Conservation (phyloP, 1,284 basidiomycete species). For the Fomitopsis palustris region DNA sequence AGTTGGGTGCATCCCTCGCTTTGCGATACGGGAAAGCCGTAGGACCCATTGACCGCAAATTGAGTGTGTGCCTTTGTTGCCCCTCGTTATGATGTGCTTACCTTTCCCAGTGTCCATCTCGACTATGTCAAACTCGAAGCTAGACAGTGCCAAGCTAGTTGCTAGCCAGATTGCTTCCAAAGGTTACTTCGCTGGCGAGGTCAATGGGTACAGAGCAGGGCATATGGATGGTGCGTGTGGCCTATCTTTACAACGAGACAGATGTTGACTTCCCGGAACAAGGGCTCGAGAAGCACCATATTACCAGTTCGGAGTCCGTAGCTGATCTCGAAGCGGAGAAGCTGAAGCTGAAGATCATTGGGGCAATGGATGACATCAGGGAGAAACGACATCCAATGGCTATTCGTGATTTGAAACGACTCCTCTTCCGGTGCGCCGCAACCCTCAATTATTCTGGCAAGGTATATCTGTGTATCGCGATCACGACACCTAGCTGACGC, state of each 20-base stretch:
- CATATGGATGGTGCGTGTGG: constrained; percentile 36
- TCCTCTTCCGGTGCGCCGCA: constrained; percentile 88
- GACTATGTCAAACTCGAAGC: constrained; percentile 54
- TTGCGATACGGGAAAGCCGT: constrained; percentile 81
- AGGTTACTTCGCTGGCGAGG: constrained; percentile 84
- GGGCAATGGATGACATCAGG: constrained; percentile 65
- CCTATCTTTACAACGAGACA: too few relatives aligned
- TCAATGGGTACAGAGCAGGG: constrained; percentile 75
- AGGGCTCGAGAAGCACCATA: constrained; percentile 7
- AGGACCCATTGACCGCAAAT: constrained; percentile 75
- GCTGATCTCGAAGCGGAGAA: constrained; percentile 19
- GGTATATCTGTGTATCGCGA: constrained; percentile 34
- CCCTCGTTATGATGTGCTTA: background rate
- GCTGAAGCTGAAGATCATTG: constrained; percentile 68
- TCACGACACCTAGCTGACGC: background rate
- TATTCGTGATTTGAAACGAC: constrained; percentile 77
- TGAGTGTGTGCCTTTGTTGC: constrained; percentile 44
- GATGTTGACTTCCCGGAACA: background rate
- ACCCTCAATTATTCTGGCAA: constrained; percentile 68
- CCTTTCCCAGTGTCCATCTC: constrained; percentile 53
- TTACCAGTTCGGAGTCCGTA: constrained; percentile 12
- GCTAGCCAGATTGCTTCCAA: constrained; percentile 83
- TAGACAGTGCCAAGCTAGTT: constrained; percentile 75
- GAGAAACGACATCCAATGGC: constrained; percentile 70
- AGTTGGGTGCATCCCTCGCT: constrained; percentile 88